Conservation (phyloP, 345 rosid species). For the Populus pruinosa region DNA sequence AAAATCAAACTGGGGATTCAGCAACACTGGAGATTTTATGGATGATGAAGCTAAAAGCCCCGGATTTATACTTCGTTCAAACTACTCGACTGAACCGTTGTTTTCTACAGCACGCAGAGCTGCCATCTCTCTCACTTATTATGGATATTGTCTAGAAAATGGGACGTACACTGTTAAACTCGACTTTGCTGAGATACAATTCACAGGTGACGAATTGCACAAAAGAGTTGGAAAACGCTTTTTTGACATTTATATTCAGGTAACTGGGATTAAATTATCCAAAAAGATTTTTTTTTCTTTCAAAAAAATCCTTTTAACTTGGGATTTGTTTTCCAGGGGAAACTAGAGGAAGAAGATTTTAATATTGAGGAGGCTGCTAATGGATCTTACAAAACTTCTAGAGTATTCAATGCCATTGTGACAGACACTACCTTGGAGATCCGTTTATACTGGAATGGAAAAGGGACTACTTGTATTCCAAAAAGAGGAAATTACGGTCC, state of each 20-base stretch:
- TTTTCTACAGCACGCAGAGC: background rate
- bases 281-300: background rate
- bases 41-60: background rate
- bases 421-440: slow-evolving; percentile 44
- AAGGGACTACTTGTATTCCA: slow-evolving; percentile 55
- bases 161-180: slow-evolving; percentile 4
- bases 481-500: slow-evolving; percentile 47
- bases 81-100: background rate
- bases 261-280: background rate
- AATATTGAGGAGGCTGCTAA: background rate
- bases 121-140: background rate
- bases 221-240: background rate
- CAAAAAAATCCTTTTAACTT: background rate
- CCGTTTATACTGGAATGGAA: slow-evolving; percentile 60
- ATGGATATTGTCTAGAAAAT: slow-evolving; percentile 2
- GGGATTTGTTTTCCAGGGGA: background rate
- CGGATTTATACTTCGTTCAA: too few relatives aligned
- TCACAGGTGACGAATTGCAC: background rate
- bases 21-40: slow-evolving; percentile 3
- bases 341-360: background rate
- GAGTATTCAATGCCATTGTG: slow-evolving; percentile 22
- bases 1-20: background rate
- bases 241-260: slow-evolving; percentile 9
- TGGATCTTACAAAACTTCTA: background rate
- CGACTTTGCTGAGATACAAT: slow-evolving; percentile 12